A percentile compares a stretch with the other conserved stretches of the same genome.
These are phyloP conservation scores for Rhizophora apiculata DNA, from an alignment of 345 rosid genomes.

Conservation along the genomic window DNA sequence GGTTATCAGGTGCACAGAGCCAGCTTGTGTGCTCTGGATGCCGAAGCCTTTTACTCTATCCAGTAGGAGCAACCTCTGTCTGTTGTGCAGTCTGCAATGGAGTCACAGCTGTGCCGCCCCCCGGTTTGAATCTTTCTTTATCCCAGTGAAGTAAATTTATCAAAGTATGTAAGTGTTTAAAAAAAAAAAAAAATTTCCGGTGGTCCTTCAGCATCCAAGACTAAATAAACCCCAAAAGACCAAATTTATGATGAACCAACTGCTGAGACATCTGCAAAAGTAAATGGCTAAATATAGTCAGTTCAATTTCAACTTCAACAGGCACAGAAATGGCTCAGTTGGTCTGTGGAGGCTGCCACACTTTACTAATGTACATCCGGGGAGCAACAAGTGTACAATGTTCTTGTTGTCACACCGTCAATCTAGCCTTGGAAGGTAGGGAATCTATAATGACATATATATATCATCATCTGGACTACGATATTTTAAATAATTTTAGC, in stretches of 20 bases:
- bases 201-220: too few relatives aligned
- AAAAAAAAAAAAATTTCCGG: too few relatives aligned
- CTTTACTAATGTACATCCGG: slow-evolving; percentile 89
- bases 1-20: slow-evolving; percentile 53
- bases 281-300: neutral
- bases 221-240: too few relatives aligned
- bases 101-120: slow-evolving; percentile 92
- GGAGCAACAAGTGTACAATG: slow-evolving; percentile 99
- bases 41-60: slow-evolving; percentile 85
- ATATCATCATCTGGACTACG: neutral
- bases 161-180: too few relatives aligned
- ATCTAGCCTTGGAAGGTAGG: slow-evolving; percentile 83
- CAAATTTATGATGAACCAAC: too few relatives aligned
- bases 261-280: too few relatives aligned
- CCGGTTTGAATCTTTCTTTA: slow-evolving; percentile 43
- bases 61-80: slow-evolving; percentile 87
- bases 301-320: slow-evolving; percentile 21
- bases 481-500: neutral
- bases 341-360: slow-evolving; percentile 98
- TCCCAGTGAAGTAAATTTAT: neutral
- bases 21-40: slow-evolving; percentile 99
- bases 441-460: neutral
- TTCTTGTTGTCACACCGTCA: slow-evolving; percentile 94
- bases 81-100: slow-evolving; percentile 99
- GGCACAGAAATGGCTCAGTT: slow-evolving; percentile 98